Percentiles rank a stretch among this genome's conserved stretches.
Evolutionary conservation across 495 filamentous ascomycete species (phyloP).

Genomic region (Annulohypoxylon stygium): DNA sequence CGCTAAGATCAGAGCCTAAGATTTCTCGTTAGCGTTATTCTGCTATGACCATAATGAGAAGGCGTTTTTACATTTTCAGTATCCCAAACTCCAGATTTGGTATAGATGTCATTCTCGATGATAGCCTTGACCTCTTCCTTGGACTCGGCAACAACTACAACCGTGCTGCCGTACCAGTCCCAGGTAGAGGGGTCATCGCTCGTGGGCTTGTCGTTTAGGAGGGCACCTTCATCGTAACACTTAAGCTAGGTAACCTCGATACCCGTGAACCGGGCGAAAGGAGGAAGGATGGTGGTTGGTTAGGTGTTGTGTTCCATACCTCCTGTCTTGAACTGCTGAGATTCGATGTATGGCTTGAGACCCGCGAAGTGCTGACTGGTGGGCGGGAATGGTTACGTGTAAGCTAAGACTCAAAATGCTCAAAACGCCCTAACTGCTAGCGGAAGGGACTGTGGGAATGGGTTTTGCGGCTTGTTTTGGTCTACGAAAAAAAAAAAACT

Average conservation of each 20-base stretch:
- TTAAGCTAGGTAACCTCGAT: constrained; percentile 1
- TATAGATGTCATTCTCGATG: constrained; percentile 80
- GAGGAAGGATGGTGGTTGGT: not conserved
- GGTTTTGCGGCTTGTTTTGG: not conserved
- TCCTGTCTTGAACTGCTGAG: constrained; percentile 67
- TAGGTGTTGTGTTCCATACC: constrained; percentile 58
- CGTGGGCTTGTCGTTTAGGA: constrained; percentile 74
- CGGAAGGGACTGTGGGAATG: not conserved
- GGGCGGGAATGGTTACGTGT: constrained; percentile 23
- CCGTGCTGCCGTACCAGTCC: constrained; percentile 76
- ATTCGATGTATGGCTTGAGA: constrained; percentile 58
- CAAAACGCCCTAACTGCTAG: not conserved
- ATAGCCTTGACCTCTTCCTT: constrained; percentile 76
- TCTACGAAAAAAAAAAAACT: constrained; percentile 48
- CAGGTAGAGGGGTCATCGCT: constrained; percentile 69
- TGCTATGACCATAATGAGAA: constrained; percentile 1
- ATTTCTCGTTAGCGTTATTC: constrained; percentile 28
- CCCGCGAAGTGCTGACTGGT: constrained; percentile 69
- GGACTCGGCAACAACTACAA: constrained; percentile 72
- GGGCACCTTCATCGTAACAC: constrained; percentile 66
- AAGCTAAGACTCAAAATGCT: constrained; percentile 19
- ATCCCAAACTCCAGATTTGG: constrained; percentile 83
- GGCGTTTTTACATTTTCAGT: constrained; percentile 70
- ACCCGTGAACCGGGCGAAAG: not conserved
- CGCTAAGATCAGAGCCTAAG: constrained; percentile 57